These are phyloP conservation scores for Cladobotryum mycophilum DNA, from an alignment of 2,329 filamentous ascomycete genomes.

Conservation along the genomic window DNA sequence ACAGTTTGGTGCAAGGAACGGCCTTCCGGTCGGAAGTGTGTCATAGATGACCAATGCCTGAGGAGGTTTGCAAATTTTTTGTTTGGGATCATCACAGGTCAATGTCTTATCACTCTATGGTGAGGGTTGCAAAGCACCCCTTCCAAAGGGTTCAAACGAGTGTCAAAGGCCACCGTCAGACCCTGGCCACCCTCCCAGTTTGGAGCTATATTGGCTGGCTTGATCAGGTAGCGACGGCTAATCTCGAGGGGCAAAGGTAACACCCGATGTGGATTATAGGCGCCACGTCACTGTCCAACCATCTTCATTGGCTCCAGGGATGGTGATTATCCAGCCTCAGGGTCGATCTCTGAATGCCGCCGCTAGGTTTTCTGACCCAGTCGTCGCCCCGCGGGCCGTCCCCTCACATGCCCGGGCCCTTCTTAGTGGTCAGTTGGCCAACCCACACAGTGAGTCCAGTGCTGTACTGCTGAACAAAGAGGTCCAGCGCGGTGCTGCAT, in stretches of 20 bases:
- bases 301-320: conserved; percentile 1
- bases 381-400: conserved; percentile 7
- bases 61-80: background rate
- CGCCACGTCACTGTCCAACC: conserved; percentile 4
- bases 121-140: background rate
- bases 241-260: background rate
- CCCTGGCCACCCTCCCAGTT: no score
- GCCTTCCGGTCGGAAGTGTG: no score
- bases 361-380: conserved; percentile 3
- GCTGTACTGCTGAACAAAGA: no score
- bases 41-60: no score
- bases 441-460: background rate
- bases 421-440: conserved; percentile 4
- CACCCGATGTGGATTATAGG: conserved; percentile 1
- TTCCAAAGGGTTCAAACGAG: background rate
- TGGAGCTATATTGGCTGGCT: background rate
- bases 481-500: background rate
- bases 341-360: conserved; percentile 8
- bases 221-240: conserved; percentile 2
- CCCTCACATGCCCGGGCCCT: conserved; percentile 1
- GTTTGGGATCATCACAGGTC: background rate
- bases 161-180: background rate
- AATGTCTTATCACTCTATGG: no score
- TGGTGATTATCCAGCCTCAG: background rate
- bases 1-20: no score